A percentile compares a stretch with the other conserved stretches of the same genome.
These are phyloP conservation scores for Termitomyces sp. DNA, from an alignment of 1,284 basidiomycete species.

Conservation along the genomic window DNA sequence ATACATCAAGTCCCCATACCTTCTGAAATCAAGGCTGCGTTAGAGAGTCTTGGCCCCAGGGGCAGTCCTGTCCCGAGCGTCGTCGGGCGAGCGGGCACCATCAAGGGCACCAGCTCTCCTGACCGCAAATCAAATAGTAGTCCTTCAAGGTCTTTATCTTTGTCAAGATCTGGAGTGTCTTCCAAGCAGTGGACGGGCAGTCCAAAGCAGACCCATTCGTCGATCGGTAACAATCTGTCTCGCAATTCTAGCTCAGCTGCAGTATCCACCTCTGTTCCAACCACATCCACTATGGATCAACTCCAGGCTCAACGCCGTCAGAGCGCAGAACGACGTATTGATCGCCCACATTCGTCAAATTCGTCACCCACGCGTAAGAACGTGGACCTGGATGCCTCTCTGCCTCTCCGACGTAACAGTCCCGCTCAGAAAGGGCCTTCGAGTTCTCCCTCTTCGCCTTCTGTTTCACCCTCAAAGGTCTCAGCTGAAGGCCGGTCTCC, in stretches of 20 bases:
- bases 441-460: conserved; percentile 40
- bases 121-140: conserved; percentile 48
- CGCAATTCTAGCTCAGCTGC: conserved; percentile 35
- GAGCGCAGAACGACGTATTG: conserved; percentile 42
- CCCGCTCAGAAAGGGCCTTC: conserved; percentile 41
- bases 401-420: conserved; percentile 37
- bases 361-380: conserved; percentile 60
- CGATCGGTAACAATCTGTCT: conserved; percentile 34
- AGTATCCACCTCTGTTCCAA: conserved; percentile 37
- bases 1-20: conserved; percentile 69
- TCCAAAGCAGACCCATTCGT: conserved; percentile 38
- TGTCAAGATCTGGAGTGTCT: conserved; percentile 29
- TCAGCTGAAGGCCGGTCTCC: conserved; percentile 26
- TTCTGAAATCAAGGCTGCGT: conserved; percentile 56
- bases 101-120: conserved; percentile 32
- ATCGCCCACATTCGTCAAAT: conserved; percentile 36
- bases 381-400: conserved; percentile 45
- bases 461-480: conserved; percentile 29
- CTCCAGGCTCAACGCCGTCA: conserved; percentile 43
- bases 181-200: conserved; percentile 41
- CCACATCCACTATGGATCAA: conserved; percentile 40
- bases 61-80: conserved; percentile 23
- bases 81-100: conserved; percentile 22
- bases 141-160: conserved; percentile 34
- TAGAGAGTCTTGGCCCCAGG: conserved; percentile 48